Evolutionary conservation across 805 yeast species (phyloP), one percentile per base, ranked within the genome.

Genomic region (Vanderwaltozyma tropicalis): DNA sequence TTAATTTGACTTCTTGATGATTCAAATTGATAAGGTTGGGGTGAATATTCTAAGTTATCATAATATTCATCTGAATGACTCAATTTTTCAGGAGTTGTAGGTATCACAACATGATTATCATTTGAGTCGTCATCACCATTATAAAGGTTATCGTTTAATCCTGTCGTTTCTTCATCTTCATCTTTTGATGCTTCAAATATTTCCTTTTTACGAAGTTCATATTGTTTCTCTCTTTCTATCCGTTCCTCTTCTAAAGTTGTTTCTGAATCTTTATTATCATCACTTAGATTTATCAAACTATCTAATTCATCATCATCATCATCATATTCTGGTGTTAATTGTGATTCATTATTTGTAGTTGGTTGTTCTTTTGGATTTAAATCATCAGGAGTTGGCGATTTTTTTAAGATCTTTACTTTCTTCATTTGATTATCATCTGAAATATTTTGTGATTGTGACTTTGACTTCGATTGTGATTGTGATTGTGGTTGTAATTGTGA

Each of bases 191-290:
- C 40, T 33, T 54, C 57, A 45, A 63, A 62, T 37, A 65, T 62
- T 40, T 66, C 48, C 39, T 68, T 61, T 41, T 71, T 59, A 2
- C 61, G 59, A 35, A 54, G 53, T 42, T 60, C 63, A 45, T 72
- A 72, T 26, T 59, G 47, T 29, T 62, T 66, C 45, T 69, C 74
- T 41, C 66, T 66, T 3, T 66, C 54, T 8, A 66, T 58, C 25
- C 66, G 50, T 30, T 61, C 65, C 5, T 48, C 45, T 37, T 62
- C 68, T 8, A 63, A 45, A 12, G 46, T 45, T 24, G 11, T 27
- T 10, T 28, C 21, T 18, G 22, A 28, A 14, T 34, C 25, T 17
- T 17, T 15, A 2, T 14, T 11, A 15, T 5, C 14, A 14, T 15
- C n/a, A 32, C 11, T 21, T 11, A n/a, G n/a, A n/a, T n/a, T n/a